A percentile compares a stretch with the other conserved stretches of the same genome.
phyloP scores from a whole-genome alignment of 2,329 filamentous ascomycete genomes.

The Pezicula radicicola region DNA sequence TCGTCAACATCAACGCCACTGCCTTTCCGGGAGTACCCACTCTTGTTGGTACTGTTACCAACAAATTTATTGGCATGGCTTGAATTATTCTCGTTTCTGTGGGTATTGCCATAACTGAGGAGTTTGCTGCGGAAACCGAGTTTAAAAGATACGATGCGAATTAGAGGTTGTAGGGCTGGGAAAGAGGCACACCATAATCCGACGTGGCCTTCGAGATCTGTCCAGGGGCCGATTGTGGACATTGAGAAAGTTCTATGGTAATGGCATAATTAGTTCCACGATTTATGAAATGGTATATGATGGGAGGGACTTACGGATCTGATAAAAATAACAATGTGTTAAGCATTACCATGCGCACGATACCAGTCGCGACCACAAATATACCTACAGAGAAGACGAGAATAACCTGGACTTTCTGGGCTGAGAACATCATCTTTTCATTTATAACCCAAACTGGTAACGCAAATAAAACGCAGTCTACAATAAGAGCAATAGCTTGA shows the following conservation, averaged over 20 bases:
- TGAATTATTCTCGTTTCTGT: background rate
- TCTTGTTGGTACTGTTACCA: background rate
- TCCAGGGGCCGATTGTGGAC: constrained; percentile 8
- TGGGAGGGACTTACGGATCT: no score
- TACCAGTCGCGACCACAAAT: constrained; percentile 34
- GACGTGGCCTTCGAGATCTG: constrained; percentile 35
- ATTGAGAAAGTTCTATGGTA: background rate
- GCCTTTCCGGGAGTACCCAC: background rate
- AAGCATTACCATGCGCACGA: constrained; percentile 32
- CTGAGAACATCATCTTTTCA: constrained; percentile 32
- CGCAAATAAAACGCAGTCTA: constrained; percentile 32
- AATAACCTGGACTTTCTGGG: constrained; percentile 30
- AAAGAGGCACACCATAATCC: constrained; percentile 41
- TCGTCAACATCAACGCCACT: background rate
- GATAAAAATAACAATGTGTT: constrained; percentile 1
- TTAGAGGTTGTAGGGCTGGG: constrained; percentile 35
- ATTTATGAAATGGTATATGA: no score
- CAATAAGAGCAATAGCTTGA: constrained; percentile 27
- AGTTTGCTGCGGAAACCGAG: constrained; percentile 4
- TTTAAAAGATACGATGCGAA: constrained; percentile 24
- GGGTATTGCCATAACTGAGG: background rate
- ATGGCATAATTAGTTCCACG: no score
- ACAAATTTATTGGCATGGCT: background rate
- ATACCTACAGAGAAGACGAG: constrained; percentile 34
- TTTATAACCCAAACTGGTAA: constrained; percentile 36